phyloP scores from a whole-genome alignment of 768 basidiomycete genomes.

The Cystobasidium onofrii region DNA sequence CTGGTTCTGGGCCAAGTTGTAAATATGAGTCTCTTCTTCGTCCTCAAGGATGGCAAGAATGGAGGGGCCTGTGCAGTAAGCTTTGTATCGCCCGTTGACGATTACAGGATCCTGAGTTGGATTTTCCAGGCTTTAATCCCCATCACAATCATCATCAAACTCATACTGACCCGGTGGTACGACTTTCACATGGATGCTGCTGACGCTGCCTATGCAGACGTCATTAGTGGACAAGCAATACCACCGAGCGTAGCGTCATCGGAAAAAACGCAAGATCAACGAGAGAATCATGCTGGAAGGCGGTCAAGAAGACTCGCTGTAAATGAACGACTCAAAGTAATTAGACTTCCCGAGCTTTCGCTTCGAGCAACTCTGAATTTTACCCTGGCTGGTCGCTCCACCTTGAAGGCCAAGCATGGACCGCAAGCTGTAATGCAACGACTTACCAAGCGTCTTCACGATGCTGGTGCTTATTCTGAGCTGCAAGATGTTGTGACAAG shows the following conservation, averaged over 20 bases:
- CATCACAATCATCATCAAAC: conserved; percentile 39
- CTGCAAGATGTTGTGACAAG: background rate
- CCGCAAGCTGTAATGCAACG: background rate
- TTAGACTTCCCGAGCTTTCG: background rate
- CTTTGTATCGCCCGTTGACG: background rate
- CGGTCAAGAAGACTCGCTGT: background rate
- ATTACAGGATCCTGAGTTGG: background rate
- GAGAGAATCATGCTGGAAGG: background rate
- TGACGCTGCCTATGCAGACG: conserved; percentile 25
- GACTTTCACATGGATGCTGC: conserved; percentile 44
- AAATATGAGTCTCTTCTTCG: conserved; percentile 33
- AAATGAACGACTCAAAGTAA: background rate
- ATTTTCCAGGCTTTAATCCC: conserved; percentile 35
- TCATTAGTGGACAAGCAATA: background rate
- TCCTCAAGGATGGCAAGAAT: conserved; percentile 29
- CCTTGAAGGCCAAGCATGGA: background rate
- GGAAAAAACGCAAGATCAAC: background rate
- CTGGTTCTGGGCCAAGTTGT: conserved; percentile 37
- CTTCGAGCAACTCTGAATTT: background rate
- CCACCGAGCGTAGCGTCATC: background rate
- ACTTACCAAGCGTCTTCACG: background rate
- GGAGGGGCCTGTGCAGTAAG: conserved; percentile 37
- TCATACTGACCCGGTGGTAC: conserved; percentile 57
- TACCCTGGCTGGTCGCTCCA: background rate
- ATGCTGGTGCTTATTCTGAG: conserved; percentile 7